Evolutionary conservation across 768 basidiomycete species (phyloP).

Genomic region (Russula lepida): DNA sequence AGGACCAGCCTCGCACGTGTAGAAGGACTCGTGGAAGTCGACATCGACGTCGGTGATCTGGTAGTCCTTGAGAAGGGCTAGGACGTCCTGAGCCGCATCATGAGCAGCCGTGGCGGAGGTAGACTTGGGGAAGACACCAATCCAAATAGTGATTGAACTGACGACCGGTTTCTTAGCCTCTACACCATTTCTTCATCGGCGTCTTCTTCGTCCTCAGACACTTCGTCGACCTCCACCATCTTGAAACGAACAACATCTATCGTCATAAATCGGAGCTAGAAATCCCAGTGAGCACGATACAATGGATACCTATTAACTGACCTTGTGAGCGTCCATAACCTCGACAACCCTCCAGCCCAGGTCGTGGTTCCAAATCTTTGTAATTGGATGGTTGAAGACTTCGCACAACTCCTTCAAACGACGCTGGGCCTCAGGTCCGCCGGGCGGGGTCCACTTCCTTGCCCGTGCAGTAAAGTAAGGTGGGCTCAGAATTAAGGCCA

Average conservation of each 20-base stretch:
- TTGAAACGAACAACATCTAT: constrained; percentile 32
- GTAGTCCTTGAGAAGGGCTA: no score
- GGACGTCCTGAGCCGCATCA: no score
- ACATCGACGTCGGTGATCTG: constrained; percentile 31
- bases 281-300: constrained; percentile 26
- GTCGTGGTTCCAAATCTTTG: constrained; percentile 27
- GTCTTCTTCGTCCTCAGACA: constrained; percentile 15
- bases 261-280: constrained; percentile 29
- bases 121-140: constrained; percentile 32
- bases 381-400: constrained; percentile 30
- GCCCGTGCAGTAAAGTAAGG: constrained; percentile 26
- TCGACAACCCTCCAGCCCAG: constrained; percentile 27
- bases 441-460: constrained; percentile 21
- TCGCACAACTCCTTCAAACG: constrained; percentile 26
- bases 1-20: constrained; percentile 27
- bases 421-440: constrained; percentile 17
- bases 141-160: constrained; percentile 30
- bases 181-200: background rate
- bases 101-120: constrained; percentile 18
- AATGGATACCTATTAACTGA: constrained; percentile 25
- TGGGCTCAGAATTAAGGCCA: constrained; percentile 27
- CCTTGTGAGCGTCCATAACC: constrained; percentile 24
- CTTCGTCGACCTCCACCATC: constrained; percentile 21
- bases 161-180: background rate
- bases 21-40: constrained; percentile 30